Conservation (phyloP, 805 yeast genomes). For the Candida endomychidarum region DNA sequence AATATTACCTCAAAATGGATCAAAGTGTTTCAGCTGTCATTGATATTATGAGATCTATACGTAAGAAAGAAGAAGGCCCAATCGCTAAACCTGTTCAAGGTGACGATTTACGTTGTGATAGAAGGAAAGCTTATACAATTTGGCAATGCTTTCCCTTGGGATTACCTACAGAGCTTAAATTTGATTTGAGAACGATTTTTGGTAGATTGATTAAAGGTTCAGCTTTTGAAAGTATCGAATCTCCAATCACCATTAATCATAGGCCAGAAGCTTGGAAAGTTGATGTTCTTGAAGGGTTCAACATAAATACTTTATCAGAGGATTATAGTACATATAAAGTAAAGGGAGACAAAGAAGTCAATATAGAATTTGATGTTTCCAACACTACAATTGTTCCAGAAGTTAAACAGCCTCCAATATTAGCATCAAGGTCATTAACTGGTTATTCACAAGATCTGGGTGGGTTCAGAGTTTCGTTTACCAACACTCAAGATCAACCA, state of each 20-base stretch:
- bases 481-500: slow-evolving; percentile 57
- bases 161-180: slow-evolving; percentile 46
- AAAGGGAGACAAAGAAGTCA: slow-evolving; percentile 35
- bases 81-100: slow-evolving; percentile 81
- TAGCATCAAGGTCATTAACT: slow-evolving; percentile 80
- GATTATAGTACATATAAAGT: slow-evolving; percentile 19
- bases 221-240: slow-evolving; percentile 43
- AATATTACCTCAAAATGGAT: slow-evolving; percentile 54
- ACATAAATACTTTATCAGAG: slow-evolving; percentile 9
- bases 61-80: slow-evolving; percentile 57
- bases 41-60: slow-evolving; percentile 66
- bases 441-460: slow-evolving; percentile 92
- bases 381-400: slow-evolving; percentile 43
- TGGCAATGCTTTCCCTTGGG: slow-evolving; percentile 81
- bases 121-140: slow-evolving; percentile 51
- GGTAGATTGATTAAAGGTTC: slow-evolving; percentile 68
- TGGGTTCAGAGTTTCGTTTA: slow-evolving; percentile 75
- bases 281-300: slow-evolving; percentile 15
- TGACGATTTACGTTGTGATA: slow-evolving; percentile 72
- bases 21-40: slow-evolving; percentile 72
- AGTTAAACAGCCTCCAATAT: slow-evolving; percentile 45
- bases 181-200: slow-evolving; percentile 63
- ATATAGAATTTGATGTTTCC: slow-evolving; percentile 34
- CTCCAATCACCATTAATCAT: slow-evolving; percentile 46
- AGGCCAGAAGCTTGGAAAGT: slow-evolving; percentile 50